Base-by-base conservation (phyloP, 2,329 filamentous ascomycete species). In the Thermothelomyces thermophilus region DNA sequence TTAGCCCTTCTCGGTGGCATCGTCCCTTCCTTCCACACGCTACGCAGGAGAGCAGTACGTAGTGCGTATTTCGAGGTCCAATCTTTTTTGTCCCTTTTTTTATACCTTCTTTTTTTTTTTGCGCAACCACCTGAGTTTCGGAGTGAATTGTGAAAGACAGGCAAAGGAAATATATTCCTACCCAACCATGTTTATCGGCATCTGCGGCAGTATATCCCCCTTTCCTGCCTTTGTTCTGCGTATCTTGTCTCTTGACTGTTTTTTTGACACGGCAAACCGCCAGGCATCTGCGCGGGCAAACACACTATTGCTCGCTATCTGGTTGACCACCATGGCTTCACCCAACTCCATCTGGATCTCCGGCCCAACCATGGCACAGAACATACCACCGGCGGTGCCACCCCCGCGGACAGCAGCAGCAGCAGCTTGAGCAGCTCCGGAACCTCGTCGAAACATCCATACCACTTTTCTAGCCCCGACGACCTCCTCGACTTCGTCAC, bases 261-360 rank as follows among this genome's bases (percentile, higher is more conserved):
- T 24, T 46, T 34, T 43, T 46, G 36, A 56, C 58, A 51, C 16
- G 33, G 6, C 56, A 14, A 28, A 26, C 20, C 26, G 35, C 35
- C 63, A 93, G 90, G 87, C 63, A 91, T 96, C 62, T 97, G 90
- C 72, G 84, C 91, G 42, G 93, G 93, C 62, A 97, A 96, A 72
- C 84, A 83, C 64, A 88, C 89, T 9, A 87, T 97, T 57, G 90
- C 90, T 51, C 80, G 87, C 48, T 96, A 95, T 66, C 80, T 98
- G 8, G 80, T 90, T 56, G 79, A 90, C 56, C 80, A 90, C 57
- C 86, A 96, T 68, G 82, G 80, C 54, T 98, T 97, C 70, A 82
- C 79, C 53, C 80, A 80, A 41, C 77, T 96, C 50, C 76, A 80
- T 60, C 74, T 95, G 26, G 68, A 61, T 7, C 19, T 43, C 17